Percentiles rank a stretch among this genome's conserved stretches.
These are phyloP conservation scores for Glaciozyma martinii DNA, from an alignment of 768 basidiomycete species.

Conservation along the genomic window DNA sequence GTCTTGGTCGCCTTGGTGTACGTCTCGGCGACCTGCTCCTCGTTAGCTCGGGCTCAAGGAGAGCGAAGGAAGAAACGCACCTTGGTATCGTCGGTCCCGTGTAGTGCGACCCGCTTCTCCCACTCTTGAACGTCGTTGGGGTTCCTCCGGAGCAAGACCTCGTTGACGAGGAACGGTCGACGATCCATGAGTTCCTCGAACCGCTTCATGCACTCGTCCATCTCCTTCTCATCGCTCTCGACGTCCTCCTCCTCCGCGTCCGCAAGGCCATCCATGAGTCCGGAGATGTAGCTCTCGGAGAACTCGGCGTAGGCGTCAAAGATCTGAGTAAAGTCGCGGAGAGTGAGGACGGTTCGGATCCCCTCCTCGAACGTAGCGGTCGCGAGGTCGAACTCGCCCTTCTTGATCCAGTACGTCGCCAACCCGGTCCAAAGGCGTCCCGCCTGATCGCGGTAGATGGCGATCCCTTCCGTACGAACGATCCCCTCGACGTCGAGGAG, in stretches of 20 bases:
- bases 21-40: conserved; percentile 71
- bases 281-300: conserved; percentile 75
- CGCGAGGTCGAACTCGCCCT: conserved; percentile 70
- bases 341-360: conserved; percentile 71
- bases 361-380: conserved; percentile 70
- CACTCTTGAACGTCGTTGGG: conserved; percentile 98
- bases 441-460: conserved; percentile 89
- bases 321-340: conserved; percentile 94
- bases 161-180: conserved; percentile 90
- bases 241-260: conserved; percentile 73
- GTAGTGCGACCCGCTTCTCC: conserved; percentile 93
- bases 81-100: conserved; percentile 79
- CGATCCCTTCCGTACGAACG: conserved; percentile 73
- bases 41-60: background rate
- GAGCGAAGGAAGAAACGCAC: conserved; percentile 42
- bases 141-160: conserved; percentile 84
- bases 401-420: conserved; percentile 97
- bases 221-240: conserved; percentile 60
- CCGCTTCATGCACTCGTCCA: conserved; percentile 80
- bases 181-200: conserved; percentile 93
- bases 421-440: conserved; percentile 92
- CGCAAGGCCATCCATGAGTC: conserved; percentile 76
- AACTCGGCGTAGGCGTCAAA: conserved; percentile 96
- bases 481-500: conserved; percentile 81
- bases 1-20: conserved; percentile 84